Percentiles rank a stretch among this genome's conserved stretches.
Evolutionary conservation across 106 monocot species (phyloP).

Genomic region (Agapanthus africanus): DNA sequence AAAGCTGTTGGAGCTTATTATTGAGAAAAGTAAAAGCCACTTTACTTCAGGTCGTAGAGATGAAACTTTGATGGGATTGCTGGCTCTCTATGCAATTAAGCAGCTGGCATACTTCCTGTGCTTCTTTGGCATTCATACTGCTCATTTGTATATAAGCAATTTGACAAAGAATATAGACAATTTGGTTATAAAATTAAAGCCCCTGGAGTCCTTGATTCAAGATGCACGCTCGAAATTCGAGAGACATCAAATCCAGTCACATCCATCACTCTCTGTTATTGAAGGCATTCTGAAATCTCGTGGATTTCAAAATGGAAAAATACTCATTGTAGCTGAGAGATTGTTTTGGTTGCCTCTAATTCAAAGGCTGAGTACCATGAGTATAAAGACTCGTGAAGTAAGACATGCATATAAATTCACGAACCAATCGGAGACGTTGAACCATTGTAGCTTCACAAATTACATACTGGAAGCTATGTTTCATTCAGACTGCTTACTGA

Average conservation of each 20-base stretch:
- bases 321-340: constrained; percentile 47
- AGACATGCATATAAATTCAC: background rate
- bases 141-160: constrained; percentile 41
- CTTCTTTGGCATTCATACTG: constrained; percentile 55
- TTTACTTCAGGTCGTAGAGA: constrained; percentile 13
- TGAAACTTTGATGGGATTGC: constrained; percentile 25
- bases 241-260: constrained; percentile 35
- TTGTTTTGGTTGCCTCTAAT: constrained; percentile 49
- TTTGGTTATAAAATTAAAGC: constrained; percentile 25
- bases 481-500: constrained; percentile 41
- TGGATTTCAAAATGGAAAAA: constrained; percentile 28
- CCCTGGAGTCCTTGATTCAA: constrained; percentile 35
- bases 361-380: constrained; percentile 39
- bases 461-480: constrained; percentile 24
- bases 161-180: constrained; percentile 21
- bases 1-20: constrained; percentile 45
- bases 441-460: constrained; percentile 13
- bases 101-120: constrained; percentile 57
- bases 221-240: constrained; percentile 33
- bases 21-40: constrained; percentile 13
- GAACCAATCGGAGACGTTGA: constrained; percentile 11
- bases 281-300: constrained; percentile 39
- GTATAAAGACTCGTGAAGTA: constrained; percentile 26
- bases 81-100: constrained; percentile 43
- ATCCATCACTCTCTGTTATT: constrained; percentile 52